Evolutionary conservation across 805 yeast species (phyloP), one percentile per base, ranked within the genome.

Genomic region (Suhomyces canberraensis): DNA sequence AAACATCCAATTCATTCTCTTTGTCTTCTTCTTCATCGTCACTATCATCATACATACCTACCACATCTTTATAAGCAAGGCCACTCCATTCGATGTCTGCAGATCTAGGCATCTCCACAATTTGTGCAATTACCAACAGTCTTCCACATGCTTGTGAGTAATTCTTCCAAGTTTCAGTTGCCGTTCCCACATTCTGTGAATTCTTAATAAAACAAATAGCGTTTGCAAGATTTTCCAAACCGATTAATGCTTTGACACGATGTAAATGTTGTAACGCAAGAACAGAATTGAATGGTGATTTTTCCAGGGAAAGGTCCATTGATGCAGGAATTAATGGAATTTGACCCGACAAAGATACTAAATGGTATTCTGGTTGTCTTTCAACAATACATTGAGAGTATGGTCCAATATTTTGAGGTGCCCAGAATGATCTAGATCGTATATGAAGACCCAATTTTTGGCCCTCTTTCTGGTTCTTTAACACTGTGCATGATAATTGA

Each of bases 331-430:
- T 56, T 26, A 93, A 65, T 2, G 96, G 95, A 25, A 93, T 90
- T 63, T 93, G 98, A 0, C 98, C 98, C 34, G 97, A 86, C 9
- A 90, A 56, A 25, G 72, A 68, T 2, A 83, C 80, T 6, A 79
- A 58, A 18, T 71, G 60, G 38, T 78, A 75, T 16, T 24, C 26
- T 2, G 41, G 40, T 11, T 40, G 40, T 14, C 54, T 54, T 44
- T 78, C 80, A 4, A 73, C 58, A 8, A 80, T 77, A 0, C 90
- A 76, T 59, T 93, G 98, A 0, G 98, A 91, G 55, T 93, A 93
- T 0, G 98, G 98, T 0, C 98, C 98, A 31, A 93, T 93, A 48
- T 93, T 93, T 25, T 95, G 91, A 0, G 98, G 98, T 0, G 97
- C 98, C 98, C 98, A 93, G 56, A 85, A 90, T 27, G 97, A 89